Base-by-base conservation (phyloP, 805 yeast species). In the Yamadazyma nakazawae region DNA sequence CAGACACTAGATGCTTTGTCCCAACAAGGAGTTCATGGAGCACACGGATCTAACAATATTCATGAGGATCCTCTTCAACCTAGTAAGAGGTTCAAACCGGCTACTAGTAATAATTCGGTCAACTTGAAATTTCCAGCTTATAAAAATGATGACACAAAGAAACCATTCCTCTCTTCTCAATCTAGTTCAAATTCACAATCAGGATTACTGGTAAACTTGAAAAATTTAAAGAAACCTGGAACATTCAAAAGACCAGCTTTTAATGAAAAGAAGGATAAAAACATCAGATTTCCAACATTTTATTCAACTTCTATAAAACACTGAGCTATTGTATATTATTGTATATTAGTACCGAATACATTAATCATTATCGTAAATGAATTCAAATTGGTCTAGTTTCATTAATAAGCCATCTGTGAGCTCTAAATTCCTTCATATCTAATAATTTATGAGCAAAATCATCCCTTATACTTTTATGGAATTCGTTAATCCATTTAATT, bases 401-500 rank as follows among this genome's bases (percentile, higher is more conserved):
- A 50, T 76, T 77, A 54, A 77, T 63, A 40, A 92, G 70, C 96
- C 96, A 92, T 36, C 71, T 71, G 53, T 74, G 74, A 0, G 91
- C 85, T 18, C 78, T 63, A n/a, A 72, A 70, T 48, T 82, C 85
- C 3, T 78, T 76, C 58, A 74, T 55, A 38, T 76, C 80, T 49
- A 79, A 76, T 45, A 88, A 61, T 53, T 72, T 57, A 2, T 47
- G 57, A 11, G 59, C 67, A 47, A 67, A 65, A 34, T 67, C 75
- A 2, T 50, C 51, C 45, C 67, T 54, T 26, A 71, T 59, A 30
- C 60, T 57, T 34, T 57, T 52, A 51, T 72, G 72, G 53, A 59
- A 72, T 19, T 64, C 64, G 46, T 72, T 70, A 25, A 72, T 68
- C 76, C 77, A 71, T 10, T 51, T 51, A 14, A 63, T 51, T 48